These are phyloP conservation scores for Monosporascus cannonballus DNA, from an alignment of 2,329 filamentous ascomycete genomes.

Conservation along the genomic window DNA sequence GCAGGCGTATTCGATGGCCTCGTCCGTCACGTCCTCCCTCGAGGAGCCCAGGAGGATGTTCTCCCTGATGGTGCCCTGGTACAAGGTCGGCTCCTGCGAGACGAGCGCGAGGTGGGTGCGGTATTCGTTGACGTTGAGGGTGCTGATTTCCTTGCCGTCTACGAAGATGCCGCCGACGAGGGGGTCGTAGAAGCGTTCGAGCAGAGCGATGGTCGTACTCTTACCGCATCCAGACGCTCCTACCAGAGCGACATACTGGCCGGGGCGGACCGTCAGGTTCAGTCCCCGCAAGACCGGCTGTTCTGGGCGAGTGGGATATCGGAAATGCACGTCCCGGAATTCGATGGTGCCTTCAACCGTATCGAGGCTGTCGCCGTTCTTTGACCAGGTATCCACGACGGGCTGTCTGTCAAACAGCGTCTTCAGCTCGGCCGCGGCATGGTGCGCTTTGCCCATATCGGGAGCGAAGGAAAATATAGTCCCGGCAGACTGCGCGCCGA, in stretches of 20 bases:
- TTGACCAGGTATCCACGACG: conserved; percentile 74
- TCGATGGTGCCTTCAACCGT: conserved; percentile 72
- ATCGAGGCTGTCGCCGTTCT: conserved; percentile 57
- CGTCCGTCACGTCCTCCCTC: conserved; percentile 61
- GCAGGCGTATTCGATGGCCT: conserved; percentile 70
- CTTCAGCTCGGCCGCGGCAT: conserved; percentile 76
- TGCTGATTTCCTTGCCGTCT: conserved; percentile 76
- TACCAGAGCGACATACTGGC: conserved; percentile 82
- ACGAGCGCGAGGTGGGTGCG: conserved; percentile 80
- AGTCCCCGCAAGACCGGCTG: conserved; percentile 87
- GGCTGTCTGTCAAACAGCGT: conserved; percentile 78
- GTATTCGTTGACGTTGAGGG: conserved; percentile 80
- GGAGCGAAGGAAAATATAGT: conserved; percentile 85
- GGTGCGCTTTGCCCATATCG: conserved; percentile 88
- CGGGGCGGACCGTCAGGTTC: conserved; percentile 66
- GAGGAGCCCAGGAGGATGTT: conserved; percentile 80
- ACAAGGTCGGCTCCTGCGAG: conserved; percentile 89
- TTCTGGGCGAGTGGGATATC: conserved; percentile 85
- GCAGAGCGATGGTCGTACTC: conserved; percentile 82
- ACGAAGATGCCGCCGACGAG: conserved; percentile 73
- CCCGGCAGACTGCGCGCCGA: conserved; percentile 86
- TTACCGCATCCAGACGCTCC: conserved; percentile 95
- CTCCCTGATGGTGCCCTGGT: conserved; percentile 85
- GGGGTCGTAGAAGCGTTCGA: conserved; percentile 94
- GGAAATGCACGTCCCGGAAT: conserved; percentile 89